Evolutionary conservation across 2,329 filamentous ascomycete genomes (phyloP).

Genomic region (Fusarium cyanostomum): DNA sequence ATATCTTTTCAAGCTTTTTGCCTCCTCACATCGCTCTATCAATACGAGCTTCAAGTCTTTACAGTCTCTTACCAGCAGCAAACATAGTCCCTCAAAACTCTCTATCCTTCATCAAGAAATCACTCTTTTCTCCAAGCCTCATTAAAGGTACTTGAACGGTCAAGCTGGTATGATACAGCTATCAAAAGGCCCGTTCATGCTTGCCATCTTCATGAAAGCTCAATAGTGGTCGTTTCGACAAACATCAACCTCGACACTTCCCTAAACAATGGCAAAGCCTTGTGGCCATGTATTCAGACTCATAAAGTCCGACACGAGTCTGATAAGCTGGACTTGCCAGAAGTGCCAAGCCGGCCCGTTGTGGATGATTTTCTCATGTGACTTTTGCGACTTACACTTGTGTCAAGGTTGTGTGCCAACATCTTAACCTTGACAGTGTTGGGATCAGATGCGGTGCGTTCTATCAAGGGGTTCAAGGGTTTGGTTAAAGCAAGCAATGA

Average conservation of each 20-base stretch:
- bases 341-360: neutral
- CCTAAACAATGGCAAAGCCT: neutral
- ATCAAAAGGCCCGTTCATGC: neutral
- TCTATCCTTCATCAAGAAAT: no score
- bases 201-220: no score
- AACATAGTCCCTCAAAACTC: no score
- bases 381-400: neutral
- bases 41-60: no score
- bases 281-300: neutral
- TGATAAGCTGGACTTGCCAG: neutral
- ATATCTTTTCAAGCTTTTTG: neutral
- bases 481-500: neutral
- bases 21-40: neutral
- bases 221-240: neutral
- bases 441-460: neutral
- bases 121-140: no score
- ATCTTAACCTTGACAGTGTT: neutral
- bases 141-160: no score
- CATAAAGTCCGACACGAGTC: neutral
- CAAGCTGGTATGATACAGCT: neutral
- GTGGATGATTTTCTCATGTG: neutral
- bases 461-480: neutral
- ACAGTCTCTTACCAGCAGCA: neutral
- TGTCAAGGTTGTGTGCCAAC: neutral
- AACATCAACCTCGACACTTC: neutral